Evolutionary conservation across 805 yeast species (phyloP), one percentile per base, ranked within the genome.

Genomic region (Wickerhamiella azymoides): DNA sequence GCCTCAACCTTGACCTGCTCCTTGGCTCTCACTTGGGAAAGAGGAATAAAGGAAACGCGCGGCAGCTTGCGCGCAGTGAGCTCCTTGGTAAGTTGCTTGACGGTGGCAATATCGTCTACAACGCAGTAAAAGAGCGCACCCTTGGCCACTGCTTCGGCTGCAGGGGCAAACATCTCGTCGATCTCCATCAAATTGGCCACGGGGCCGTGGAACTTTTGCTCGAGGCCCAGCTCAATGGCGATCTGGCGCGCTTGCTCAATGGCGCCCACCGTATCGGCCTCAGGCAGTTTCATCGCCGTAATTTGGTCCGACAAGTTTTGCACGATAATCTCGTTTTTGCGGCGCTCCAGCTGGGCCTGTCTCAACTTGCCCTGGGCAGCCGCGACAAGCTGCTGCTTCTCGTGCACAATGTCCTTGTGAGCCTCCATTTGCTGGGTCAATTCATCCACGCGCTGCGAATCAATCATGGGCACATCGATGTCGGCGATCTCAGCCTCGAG

Each of bases 131-230:
- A 88, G 44, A 92, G 64, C 2, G 93, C 73, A 49, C 75, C 78
- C 1, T 96, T 96, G 18, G 94, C 96, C 40, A 85, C 74, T 1
- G 82, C 88, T 59, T 92, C 97, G 1, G 80, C 84, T 1, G 96
- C 94, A 1, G 78, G 72, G 57, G 80, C 80, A 58, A 84, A 88
- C 56, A 83, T 83, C 45, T 81, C 86, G 52, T 80, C 80, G 3
- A 84, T 89, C 47, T 72, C 72, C 44, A 92, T 80, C 27, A 92
- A 66, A 51, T 86, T 94, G 35, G 93, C 92, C 14, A 92, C 62
- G 0, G 94, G 79, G 0, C 98, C 98, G 62, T 74, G 78, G 9
- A 85, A 93, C 16, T 77, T 72, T 21, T 68, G 71, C 1, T 63
- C 62, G 32, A 89, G 60, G 7, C 76, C 77, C 39, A 86, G 63